These are phyloP conservation scores for Fraxinus paxiana DNA, from an alignment of 305 asterid genomes.

Conservation along the genomic window DNA sequence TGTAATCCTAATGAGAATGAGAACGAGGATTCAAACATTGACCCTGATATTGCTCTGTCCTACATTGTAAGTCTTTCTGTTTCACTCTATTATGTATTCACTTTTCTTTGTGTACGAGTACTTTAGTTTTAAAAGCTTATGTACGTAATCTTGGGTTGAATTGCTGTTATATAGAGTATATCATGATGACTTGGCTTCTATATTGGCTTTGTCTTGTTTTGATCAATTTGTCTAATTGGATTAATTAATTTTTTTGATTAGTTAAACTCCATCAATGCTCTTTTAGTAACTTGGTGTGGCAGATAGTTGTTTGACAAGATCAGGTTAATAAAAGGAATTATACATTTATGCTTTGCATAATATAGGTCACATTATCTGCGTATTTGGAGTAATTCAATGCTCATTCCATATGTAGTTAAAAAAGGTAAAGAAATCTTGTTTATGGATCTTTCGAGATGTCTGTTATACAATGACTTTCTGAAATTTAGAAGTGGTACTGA, in stretches of 20 bases:
- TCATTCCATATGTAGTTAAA: conserved; percentile 2
- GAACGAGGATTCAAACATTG: conserved; percentile 60
- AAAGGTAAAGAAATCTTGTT: conserved; percentile 9
- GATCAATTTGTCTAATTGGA: conserved; percentile 10
- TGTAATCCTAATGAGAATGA: conserved; percentile 24
- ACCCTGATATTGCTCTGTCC: conserved; percentile 91
- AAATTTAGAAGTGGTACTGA: conserved; percentile 6
- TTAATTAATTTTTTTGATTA: conserved; percentile 20
- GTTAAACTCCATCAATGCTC: conserved; percentile 20
- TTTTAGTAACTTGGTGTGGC: conserved; percentile 20
- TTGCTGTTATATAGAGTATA: conserved; percentile 4
- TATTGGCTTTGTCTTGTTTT: not conserved
- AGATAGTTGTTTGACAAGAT: not conserved
- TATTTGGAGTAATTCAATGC: conserved; percentile 14
- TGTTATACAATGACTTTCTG: conserved; percentile 13
- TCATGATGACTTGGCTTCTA: not conserved
- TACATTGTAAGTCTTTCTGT: conserved; percentile 62
- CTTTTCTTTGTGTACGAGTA: conserved; percentile 11
- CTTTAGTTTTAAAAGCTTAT: conserved; percentile 1
- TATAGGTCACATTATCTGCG: not conserved
- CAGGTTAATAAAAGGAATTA: not conserved
- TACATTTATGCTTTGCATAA: conserved; percentile 19
- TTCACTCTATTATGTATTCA: not conserved
- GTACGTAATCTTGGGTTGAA: conserved; percentile 10
- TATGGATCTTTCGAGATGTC: not conserved